Evolutionary conservation across 2,329 filamentous ascomycete genomes (phyloP).

Genomic region (Aspergillus ruber): DNA sequence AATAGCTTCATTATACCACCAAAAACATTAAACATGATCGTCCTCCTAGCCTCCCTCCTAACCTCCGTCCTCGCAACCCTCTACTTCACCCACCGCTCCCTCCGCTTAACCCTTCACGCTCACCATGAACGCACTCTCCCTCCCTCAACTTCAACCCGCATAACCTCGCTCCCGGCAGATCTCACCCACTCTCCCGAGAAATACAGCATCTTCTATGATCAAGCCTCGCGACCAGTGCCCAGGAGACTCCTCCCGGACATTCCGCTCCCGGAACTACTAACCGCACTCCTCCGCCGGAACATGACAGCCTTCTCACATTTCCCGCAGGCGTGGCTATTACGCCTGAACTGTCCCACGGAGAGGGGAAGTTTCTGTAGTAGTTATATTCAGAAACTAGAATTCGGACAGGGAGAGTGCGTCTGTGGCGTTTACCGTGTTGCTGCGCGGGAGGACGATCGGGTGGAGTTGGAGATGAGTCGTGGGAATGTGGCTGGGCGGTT

Average conservation of each 20-base stretch:
- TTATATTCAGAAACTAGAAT: constrained; percentile 22
- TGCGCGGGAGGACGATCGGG: constrained; percentile 15
- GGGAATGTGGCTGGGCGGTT: constrained; percentile 17
- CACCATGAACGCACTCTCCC: constrained; percentile 12
- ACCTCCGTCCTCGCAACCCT: constrained; percentile 14
- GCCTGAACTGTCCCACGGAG: constrained; percentile 12
- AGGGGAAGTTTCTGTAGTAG: constrained; percentile 18
- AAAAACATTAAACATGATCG: neutral
- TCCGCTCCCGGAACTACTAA: constrained; percentile 17
- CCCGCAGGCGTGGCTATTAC: constrained; percentile 25
- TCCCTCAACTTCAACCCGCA: constrained; percentile 5
- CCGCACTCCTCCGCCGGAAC: constrained; percentile 25
- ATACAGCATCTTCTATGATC: constrained; percentile 18
- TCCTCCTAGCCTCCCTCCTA: neutral
- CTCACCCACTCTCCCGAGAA: constrained; percentile 8
- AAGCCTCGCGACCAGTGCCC: constrained; percentile 14
- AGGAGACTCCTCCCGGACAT: constrained; percentile 14
- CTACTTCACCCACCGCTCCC: constrained; percentile 16
- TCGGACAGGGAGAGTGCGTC: constrained; percentile 24
- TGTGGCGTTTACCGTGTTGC: constrained; percentile 27
- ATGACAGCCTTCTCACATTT: constrained; percentile 27
- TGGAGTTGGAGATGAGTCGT: constrained; percentile 26
- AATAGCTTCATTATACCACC: neutral
- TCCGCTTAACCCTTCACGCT: constrained; percentile 17
- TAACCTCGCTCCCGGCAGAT: constrained; percentile 18